phyloP scores from a whole-genome alignment of 2,329 filamentous ascomycete species.

The Calonectria multiphialidica region DNA sequence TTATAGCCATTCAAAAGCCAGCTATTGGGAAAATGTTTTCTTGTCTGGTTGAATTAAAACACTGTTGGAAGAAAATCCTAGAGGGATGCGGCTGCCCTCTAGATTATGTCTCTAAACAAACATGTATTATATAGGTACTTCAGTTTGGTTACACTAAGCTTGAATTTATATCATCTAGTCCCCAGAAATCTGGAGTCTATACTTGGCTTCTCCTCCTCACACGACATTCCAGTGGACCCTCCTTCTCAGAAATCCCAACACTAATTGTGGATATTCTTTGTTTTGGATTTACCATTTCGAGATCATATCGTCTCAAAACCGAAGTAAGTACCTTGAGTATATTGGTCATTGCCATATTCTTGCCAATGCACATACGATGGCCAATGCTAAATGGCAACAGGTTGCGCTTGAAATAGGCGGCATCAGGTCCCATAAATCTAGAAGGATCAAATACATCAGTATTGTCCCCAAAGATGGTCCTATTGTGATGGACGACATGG shows the following conservation, averaged over 20 bases:
- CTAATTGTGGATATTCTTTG: constrained; percentile 14
- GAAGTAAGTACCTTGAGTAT: constrained; percentile 12
- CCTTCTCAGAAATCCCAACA: constrained; percentile 19
- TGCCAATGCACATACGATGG: constrained; percentile 20
- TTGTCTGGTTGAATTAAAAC: background rate
- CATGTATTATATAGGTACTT: no score
- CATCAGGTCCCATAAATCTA: constrained; percentile 6
- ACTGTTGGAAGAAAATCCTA: background rate
- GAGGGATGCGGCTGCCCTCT: no score
- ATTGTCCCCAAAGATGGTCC: constrained; percentile 3
- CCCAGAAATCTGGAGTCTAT: background rate
- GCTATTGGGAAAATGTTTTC: background rate
- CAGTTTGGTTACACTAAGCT: no score
- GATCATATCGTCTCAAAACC: background rate
- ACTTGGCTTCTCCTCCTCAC: background rate
- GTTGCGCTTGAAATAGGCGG: background rate
- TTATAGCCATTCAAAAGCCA: background rate
- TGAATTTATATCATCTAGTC: background rate
- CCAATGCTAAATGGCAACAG: constrained; percentile 16
- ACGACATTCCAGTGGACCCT: background rate
- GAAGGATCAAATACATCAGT: constrained; percentile 9
- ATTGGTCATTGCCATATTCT: constrained; percentile 23
- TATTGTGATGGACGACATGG: constrained; percentile 10
- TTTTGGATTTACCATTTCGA: background rate
- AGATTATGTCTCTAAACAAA: no score